Base-by-base conservation (phyloP, 1,284 basidiomycete genomes). In the Microbotryum scabiosae region DNA sequence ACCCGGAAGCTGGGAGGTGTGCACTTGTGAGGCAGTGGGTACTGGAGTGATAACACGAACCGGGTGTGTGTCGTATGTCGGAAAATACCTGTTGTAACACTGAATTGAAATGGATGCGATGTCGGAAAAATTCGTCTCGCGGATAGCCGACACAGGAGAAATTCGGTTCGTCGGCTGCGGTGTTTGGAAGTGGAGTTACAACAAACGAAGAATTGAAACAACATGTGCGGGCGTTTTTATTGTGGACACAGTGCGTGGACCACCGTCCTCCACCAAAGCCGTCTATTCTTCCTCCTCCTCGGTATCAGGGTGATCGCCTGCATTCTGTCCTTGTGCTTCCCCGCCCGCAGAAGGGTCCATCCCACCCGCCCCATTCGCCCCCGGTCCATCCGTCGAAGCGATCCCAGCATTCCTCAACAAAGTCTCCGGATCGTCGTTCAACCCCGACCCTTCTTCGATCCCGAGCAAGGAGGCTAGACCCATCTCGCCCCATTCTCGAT, bases 1-100 rank as follows among this genome's bases (percentile, higher is more conserved):
- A 88, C 68, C 86, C 86, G 2, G 84, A 87, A 47, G 76, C 87
- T 16, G 86, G 86, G 1, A 82, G 81, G 0, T 82, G 79, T 52
- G 77, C 82, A 55, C 80, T 80, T 2, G 83, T 85, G 5, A 74
- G 82, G 62, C 71, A 77, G 54, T 88, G 86, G 86, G 80, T 88
- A 30, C 81, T 83, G 73, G 76, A 81, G 53, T 84, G 69, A 72
- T 76, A 47, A 7, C 21, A 14, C 16, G 36, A 18, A 41, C 5
- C 5, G 12, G 1, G 12, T 4, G 3, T 30, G 36, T 41, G 36
- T 18, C 36, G 36, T 18, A 41, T 41, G 14, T 18, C 14, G 36
- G 9, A 41, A 41, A 41, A 10, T 18, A 41, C 36, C 30, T 41
- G 36, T 41, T 41, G 36, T 41, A 41, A 41, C 36, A 41, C 36